A percentile compares a stretch with the other conserved stretches of the same genome.
phyloP scores from a whole-genome alignment of 805 yeast species.

The Starmerella vaccinii region DNA sequence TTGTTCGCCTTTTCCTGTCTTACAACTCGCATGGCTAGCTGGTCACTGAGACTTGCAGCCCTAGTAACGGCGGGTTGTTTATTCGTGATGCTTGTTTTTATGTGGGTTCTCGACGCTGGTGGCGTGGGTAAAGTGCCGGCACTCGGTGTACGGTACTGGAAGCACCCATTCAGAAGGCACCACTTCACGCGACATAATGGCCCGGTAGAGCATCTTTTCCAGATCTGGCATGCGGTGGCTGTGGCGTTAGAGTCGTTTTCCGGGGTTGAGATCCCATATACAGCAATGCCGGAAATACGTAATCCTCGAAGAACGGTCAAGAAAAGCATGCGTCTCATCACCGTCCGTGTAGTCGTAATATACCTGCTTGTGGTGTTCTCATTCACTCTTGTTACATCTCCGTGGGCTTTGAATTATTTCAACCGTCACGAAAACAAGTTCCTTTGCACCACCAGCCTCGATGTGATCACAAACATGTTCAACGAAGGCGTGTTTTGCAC shows the following conservation, averaged over 20 bases:
- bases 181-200: not conserved
- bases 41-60: slow-evolving; percentile 8
- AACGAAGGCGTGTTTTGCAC: slow-evolving; percentile 15
- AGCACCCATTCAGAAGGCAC: not conserved
- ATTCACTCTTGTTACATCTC: slow-evolving; percentile 12
- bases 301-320: slow-evolving; percentile 21
- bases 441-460: not conserved
- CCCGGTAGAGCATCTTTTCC: slow-evolving; percentile 6
- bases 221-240: slow-evolving; percentile 11
- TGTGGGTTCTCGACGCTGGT: slow-evolving; percentile 7
- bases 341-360: slow-evolving; percentile 10
- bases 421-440: not conserved
- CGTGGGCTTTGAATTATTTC: not conserved
- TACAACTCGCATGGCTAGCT: slow-evolving; percentile 9
- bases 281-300: slow-evolving; percentile 22
- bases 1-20: slow-evolving; percentile 5
- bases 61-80: slow-evolving; percentile 1
- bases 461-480: slow-evolving; percentile 2
- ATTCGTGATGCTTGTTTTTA: slow-evolving; percentile 1
- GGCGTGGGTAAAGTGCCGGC: not conserved
- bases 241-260: slow-evolving; percentile 7
- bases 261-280: slow-evolving; percentile 17
- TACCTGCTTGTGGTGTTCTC: slow-evolving; percentile 12
- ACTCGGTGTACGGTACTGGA: not conserved
- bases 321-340: slow-evolving; percentile 7